These are phyloP conservation scores for Bipolaris gigantea DNA, from an alignment of 2,329 filamentous ascomycete genomes.

Conservation along the genomic window DNA sequence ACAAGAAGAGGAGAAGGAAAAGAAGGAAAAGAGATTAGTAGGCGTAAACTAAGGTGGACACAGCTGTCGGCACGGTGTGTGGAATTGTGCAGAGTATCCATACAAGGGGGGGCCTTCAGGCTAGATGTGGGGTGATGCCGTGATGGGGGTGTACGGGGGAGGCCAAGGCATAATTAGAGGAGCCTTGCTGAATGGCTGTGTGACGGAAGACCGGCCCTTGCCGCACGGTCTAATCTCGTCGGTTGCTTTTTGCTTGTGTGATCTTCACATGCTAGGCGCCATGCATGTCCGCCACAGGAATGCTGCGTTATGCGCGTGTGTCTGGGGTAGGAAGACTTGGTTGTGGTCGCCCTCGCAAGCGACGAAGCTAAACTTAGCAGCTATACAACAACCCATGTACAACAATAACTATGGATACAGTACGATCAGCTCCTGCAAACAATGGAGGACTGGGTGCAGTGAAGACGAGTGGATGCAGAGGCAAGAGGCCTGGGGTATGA, in stretches of 20 bases:
- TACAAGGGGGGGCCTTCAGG: constrained; percentile 13
- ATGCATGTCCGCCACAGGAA: neutral
- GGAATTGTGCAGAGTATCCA: constrained; percentile 7
- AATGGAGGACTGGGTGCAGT: constrained; percentile 7
- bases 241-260: constrained; percentile 5
- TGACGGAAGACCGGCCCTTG: neutral
- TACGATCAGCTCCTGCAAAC: neutral
- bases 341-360: neutral
- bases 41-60: constrained; percentile 12
- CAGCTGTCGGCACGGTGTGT: neutral
- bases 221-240: neutral
- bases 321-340: neutral
- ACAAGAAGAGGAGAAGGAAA: constrained; percentile 66
- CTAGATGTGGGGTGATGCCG: constrained; percentile 17
- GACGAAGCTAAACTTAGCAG: constrained; percentile 3
- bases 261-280: constrained; percentile 3
- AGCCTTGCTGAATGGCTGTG: neutral
- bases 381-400: neutral
- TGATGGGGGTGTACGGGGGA: neutral
- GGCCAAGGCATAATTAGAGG: constrained; percentile 3
- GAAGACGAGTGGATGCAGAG: constrained; percentile 8
- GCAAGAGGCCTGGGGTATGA: constrained; percentile 17
- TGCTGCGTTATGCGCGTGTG: neutral
- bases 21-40: constrained; percentile 71
- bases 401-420: neutral